A percentile compares a stretch with the other conserved stretches of the same genome.
These are phyloP conservation scores for Casuarina equisetifolia DNA, from an alignment of 306 rosid species.

Conservation along the genomic window DNA sequence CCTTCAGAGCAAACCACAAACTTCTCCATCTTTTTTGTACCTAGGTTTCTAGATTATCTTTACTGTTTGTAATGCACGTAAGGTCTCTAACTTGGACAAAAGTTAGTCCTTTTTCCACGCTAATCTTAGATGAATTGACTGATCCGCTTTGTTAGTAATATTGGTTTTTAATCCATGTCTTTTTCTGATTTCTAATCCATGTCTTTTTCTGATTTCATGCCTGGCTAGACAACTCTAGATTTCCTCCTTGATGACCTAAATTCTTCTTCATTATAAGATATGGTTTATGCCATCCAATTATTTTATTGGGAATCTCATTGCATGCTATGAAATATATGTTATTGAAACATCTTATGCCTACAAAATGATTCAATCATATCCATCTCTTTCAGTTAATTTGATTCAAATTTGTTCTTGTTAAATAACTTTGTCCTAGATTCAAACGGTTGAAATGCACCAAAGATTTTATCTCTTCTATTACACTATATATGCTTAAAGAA, in stretches of 20 bases:
- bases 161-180: not conserved
- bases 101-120: not conserved
- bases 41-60: not conserved
- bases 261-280: too few species aligned
- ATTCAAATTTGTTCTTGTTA: too few species aligned
- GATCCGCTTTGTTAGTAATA: not conserved
- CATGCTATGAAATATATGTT: too few species aligned
- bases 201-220: not conserved
- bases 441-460: not conserved
- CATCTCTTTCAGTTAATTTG: too few species aligned
- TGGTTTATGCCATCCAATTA: too few species aligned
- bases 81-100: not conserved
- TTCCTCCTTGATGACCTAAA: too few species aligned
- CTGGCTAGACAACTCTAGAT: not conserved
- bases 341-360: too few species aligned
- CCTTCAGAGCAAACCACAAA: not conserved
- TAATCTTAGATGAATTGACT: not conserved
- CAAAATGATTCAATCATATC: too few species aligned
- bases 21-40: not conserved
- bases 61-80: not conserved
- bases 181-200: not conserved
- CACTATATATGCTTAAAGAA: not conserved
- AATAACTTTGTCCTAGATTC: not conserved
- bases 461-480: too few species aligned
- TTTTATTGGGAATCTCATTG: too few species aligned